phyloP scores from a whole-genome alignment of 306 rosid genomes.

The Cicer yamashitae region DNA sequence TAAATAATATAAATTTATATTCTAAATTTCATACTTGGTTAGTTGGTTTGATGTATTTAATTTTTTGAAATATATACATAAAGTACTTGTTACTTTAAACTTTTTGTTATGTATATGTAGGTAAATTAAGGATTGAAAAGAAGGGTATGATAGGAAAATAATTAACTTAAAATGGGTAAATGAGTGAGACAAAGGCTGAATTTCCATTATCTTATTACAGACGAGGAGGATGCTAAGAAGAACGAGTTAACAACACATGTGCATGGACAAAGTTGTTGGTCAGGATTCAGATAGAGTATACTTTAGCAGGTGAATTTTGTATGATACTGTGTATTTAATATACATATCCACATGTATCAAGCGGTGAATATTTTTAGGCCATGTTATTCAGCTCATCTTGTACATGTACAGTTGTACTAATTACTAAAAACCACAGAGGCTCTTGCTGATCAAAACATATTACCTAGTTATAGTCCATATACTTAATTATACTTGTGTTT shows the following conservation, averaged over 20 bases:
- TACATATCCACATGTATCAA: constrained; percentile 22
- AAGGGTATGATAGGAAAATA: neutral
- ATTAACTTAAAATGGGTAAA: neutral
- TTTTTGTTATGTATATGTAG: constrained; percentile 5
- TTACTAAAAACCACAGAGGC: neutral
- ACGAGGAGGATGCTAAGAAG: constrained; percentile 38
- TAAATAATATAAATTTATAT: neutral
- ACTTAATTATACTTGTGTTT: no score
- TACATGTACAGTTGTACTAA: neutral
- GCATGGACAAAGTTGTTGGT: constrained; percentile 13
- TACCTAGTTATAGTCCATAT: no score
- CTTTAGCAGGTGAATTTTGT: constrained; percentile 23
- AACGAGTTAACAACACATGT: constrained; percentile 21
- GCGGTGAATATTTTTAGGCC: constrained; percentile 31
- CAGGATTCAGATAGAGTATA: constrained; percentile 33
- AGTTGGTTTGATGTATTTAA: neutral
- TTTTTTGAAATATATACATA: neutral
- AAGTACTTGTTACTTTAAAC: neutral
- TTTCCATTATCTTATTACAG: constrained; percentile 42
- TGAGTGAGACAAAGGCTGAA: constrained; percentile 24
- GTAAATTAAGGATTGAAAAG: constrained; percentile 4
- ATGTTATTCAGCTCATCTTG: constrained; percentile 2
- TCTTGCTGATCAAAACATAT: no score
- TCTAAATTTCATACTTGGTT: constrained; percentile 37
- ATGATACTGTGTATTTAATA: constrained; percentile 7